phyloP scores from a whole-genome alignment of 2,329 filamentous ascomycete genomes.

The Microascus cirrosus region DNA sequence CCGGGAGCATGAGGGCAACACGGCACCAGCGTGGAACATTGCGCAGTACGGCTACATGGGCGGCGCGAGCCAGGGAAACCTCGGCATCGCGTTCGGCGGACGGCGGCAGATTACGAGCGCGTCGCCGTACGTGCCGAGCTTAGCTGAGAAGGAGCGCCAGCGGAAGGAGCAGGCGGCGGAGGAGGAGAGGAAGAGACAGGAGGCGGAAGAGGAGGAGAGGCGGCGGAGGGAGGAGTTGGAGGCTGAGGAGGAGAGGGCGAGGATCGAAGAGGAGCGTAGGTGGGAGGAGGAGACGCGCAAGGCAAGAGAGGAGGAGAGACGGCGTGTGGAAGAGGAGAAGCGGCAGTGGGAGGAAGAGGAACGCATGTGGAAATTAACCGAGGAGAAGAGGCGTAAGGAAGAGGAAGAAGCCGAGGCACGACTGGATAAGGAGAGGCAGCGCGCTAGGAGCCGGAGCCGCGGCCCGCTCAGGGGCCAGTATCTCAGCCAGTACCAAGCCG shows the following conservation, averaged over 20 bases:
- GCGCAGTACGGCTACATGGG: constrained; percentile 98
- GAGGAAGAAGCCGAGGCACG: constrained; percentile 62
- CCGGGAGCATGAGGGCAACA: constrained; percentile 67
- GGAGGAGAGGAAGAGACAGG: constrained; percentile 45
- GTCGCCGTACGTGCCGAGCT: constrained; percentile 64
- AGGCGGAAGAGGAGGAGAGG: constrained; percentile 41
- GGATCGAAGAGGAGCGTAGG: constrained; percentile 50
- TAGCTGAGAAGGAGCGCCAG: constrained; percentile 73
- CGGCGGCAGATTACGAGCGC: constrained; percentile 86
- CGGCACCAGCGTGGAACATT: constrained; percentile 93
- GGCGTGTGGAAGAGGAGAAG: constrained; percentile 55
- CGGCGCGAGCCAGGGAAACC: constrained; percentile 88
- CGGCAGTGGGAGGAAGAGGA: constrained; percentile 70
- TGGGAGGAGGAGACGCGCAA: constrained; percentile 57
- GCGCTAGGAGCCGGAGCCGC: constrained; percentile 52
- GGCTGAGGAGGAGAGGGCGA: constrained; percentile 51
- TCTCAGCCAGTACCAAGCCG: constrained; percentile 74
- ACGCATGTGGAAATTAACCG: constrained; percentile 63
- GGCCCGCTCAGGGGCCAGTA: constrained; percentile 69
- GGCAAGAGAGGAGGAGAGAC: constrained; percentile 47
- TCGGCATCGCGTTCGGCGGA: constrained; percentile 85
- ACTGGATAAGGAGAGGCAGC: constrained; percentile 54
- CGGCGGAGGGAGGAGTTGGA: constrained; percentile 33
- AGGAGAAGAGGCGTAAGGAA: constrained; percentile 59
- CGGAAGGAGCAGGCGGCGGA: constrained; percentile 45